Evolutionary conservation across 345 rosid genomes (phyloP).

Genomic region (Corchorus capsularis): DNA sequence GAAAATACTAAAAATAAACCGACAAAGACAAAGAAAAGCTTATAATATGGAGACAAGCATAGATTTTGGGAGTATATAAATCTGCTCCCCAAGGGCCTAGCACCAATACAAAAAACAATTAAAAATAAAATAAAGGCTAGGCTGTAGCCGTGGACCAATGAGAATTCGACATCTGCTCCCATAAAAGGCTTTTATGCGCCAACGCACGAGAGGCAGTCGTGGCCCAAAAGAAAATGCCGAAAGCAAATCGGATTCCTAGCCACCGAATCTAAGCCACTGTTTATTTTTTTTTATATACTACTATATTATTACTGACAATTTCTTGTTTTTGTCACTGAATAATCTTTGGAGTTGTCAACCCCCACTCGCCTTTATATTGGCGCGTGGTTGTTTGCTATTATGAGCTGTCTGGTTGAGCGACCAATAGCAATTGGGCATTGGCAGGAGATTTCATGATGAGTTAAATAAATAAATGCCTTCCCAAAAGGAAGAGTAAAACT

Average conservation of each 20-base stretch:
- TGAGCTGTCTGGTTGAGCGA: not conserved
- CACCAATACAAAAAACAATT: conserved; percentile 8
- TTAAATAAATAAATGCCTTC: too few species aligned
- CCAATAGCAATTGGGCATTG: not conserved
- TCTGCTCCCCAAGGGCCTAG: conserved; percentile 27
- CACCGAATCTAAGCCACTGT: conserved; percentile 25
- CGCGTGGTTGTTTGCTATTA: not conserved
- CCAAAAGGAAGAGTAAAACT: not conserved
- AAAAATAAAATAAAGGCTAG: not conserved
- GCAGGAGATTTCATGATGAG: too few species aligned
- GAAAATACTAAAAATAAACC: not conserved
- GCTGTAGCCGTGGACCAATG: not conserved
- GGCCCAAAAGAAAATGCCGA: conserved; percentile 24
- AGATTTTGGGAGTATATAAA: not conserved
- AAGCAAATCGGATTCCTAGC: conserved; percentile 27
- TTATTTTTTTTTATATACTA: not conserved
- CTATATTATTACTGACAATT: not conserved
- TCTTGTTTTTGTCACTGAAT: not conserved
- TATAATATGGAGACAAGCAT: not conserved
- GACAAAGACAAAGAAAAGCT: not conserved
- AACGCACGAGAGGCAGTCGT: conserved; percentile 17
- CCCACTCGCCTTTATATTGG: not conserved
- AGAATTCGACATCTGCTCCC: not conserved
- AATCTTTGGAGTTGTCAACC: not conserved
- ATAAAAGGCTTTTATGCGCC: conserved; percentile 16